Percentiles rank a stretch among this genome's conserved stretches.
Conservation (phyloP, 2,329 filamentous ascomycete species). For the Elsinoe perseae region DNA sequence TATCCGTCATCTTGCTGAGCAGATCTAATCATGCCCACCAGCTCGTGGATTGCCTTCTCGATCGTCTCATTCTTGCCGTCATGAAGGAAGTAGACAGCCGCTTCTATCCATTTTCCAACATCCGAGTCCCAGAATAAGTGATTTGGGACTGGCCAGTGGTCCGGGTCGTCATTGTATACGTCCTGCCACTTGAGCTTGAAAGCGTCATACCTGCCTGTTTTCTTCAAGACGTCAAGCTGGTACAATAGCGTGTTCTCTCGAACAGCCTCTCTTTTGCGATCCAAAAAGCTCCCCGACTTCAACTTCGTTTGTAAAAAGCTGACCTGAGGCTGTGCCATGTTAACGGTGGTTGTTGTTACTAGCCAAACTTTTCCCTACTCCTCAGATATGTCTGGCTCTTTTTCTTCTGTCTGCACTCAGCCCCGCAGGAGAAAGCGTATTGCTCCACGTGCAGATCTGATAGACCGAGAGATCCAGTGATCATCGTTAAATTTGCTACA, state of each 20-base stretch:
- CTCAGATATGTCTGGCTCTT: slow-evolving; percentile 4
- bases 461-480: neutral
- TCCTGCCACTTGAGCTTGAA: slow-evolving; percentile 53
- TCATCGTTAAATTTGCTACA: neutral
- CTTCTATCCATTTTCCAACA: slow-evolving; percentile 56
- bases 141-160: slow-evolving; percentile 50
- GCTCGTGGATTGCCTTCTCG: slow-evolving; percentile 45
- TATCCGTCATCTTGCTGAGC: slow-evolving; percentile 56
- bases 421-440: neutral
- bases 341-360: neutral
- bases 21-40: slow-evolving; percentile 50
- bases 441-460: neutral
- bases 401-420: neutral
- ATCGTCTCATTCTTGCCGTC: slow-evolving; percentile 36
- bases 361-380: neutral
- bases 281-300: slow-evolving; percentile 29
- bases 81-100: slow-evolving; percentile 50
- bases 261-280: slow-evolving; percentile 35
- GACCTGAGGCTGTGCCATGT: slow-evolving; percentile 38
- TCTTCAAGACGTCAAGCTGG: slow-evolving; percentile 47
- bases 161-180: slow-evolving; percentile 43
- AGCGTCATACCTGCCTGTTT: slow-evolving; percentile 47
- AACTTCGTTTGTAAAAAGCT: slow-evolving; percentile 33
- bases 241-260: slow-evolving; percentile 41
- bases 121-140: slow-evolving; percentile 50